These are phyloP conservation scores for Kuraishia piskuri DNA, from an alignment of 805 yeast species.

Conservation along the genomic window DNA sequence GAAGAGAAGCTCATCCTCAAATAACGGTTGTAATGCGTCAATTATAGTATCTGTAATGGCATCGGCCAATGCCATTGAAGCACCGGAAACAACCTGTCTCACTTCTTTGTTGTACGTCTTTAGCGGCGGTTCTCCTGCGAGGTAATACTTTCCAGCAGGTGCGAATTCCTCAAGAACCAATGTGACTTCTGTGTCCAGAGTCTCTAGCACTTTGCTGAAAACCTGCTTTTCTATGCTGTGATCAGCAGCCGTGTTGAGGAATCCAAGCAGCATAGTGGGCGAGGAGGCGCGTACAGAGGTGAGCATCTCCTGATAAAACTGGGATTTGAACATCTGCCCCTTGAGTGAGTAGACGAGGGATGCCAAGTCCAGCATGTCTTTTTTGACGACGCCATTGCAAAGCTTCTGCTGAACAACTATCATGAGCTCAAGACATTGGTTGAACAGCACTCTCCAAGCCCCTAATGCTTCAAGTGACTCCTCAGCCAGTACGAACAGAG, in stretches of 20 bases:
- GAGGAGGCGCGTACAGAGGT: neutral
- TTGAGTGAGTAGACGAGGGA: neutral
- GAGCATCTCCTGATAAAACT: neutral
- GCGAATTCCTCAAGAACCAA: neutral
- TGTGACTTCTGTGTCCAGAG: neutral
- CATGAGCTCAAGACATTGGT: neutral
- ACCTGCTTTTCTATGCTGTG: neutral
- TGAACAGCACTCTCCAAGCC: neutral
- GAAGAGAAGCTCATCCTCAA: conserved; percentile 16
- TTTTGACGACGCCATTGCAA: neutral
- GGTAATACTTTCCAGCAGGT: neutral
- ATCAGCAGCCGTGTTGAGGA: neutral
- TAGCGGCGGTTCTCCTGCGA: neutral
- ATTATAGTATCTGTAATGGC: neutral
- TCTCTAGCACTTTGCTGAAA: neutral
- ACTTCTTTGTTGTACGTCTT: neutral
- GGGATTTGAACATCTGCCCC: neutral
- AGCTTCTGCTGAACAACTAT: neutral
- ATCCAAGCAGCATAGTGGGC: neutral
- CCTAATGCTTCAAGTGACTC: neutral
- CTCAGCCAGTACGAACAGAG: neutral
- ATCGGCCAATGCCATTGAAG: neutral
- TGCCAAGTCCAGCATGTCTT: neutral
- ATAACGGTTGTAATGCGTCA: neutral
- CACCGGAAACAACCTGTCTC: neutral